A percentile compares a stretch with the other conserved stretches of the same genome.
Evolutionary conservation across 495 filamentous ascomycete species (phyloP).

Genomic region (Penicillium argentinense): DNA sequence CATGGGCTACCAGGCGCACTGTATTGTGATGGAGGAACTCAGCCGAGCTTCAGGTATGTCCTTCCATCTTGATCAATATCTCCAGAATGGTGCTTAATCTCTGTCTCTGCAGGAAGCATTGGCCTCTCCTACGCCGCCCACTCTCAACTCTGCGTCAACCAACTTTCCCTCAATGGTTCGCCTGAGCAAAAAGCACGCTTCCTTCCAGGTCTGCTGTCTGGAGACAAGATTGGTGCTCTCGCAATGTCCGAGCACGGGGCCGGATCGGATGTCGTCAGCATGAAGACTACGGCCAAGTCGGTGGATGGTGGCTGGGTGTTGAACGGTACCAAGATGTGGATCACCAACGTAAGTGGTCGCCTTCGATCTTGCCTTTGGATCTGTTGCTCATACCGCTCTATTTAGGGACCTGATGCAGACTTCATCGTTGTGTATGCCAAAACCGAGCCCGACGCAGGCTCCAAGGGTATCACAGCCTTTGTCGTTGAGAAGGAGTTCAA

Average conservation of each 20-base stretch:
- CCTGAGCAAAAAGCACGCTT: constrained; percentile 74
- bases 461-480: constrained; percentile 95
- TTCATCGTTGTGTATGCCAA: constrained; percentile 93
- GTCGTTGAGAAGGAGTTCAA: constrained; percentile 70
- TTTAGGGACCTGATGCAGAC: constrained; percentile 84
- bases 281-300: constrained; percentile 79
- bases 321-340: constrained; percentile 99
- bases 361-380: neutral
- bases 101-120: constrained; percentile 64
- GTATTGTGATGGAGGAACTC: constrained; percentile 91
- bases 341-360: constrained; percentile 72
- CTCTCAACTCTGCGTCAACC: constrained; percentile 95
- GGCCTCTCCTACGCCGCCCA: constrained; percentile 93
- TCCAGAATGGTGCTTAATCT: constrained; percentile 19
- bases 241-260: constrained; percentile 95
- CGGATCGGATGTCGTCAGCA: constrained; percentile 91
- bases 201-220: constrained; percentile 79
- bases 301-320: constrained; percentile 85
- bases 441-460: constrained; percentile 74
- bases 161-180: constrained; percentile 88
- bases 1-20: constrained; percentile 97
- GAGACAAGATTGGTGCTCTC: constrained; percentile 80
- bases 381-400: neutral
- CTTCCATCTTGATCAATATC: constrained; percentile 21
- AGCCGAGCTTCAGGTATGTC: constrained; percentile 60